Evolutionary conservation across 2,329 filamentous ascomycete genomes (phyloP).

Genomic region (Aspergillus sergii): DNA sequence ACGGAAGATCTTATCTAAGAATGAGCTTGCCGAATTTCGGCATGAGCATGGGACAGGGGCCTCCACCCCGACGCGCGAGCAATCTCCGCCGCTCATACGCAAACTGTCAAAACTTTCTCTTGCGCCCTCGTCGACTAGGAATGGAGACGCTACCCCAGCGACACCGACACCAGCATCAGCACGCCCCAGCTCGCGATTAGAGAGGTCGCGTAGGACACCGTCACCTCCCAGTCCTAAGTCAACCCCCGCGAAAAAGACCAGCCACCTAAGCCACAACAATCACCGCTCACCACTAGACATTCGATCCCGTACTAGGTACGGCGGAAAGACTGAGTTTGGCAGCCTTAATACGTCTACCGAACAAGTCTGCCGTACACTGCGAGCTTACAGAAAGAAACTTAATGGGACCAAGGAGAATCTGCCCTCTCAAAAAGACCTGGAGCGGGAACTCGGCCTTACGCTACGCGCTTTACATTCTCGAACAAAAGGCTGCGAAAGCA

Average conservation of each 20-base stretch:
- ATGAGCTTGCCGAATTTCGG: slow-evolving; percentile 79
- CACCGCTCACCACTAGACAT: slow-evolving; percentile 55
- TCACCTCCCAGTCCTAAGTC: slow-evolving; percentile 44
- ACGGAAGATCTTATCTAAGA: slow-evolving; percentile 81
- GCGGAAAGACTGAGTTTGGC: slow-evolving; percentile 46
- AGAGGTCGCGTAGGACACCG: slow-evolving; percentile 37
- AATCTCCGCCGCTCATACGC: slow-evolving; percentile 55
- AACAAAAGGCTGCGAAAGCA: slow-evolving; percentile 30
- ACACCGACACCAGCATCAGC: slow-evolving; percentile 35
- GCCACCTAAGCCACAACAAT: slow-evolving; percentile 32
- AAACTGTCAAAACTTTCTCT: slow-evolving; percentile 58
- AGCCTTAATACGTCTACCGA: slow-evolving; percentile 58
- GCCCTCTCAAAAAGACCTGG: slow-evolving; percentile 56
- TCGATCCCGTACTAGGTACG: slow-evolving; percentile 49
- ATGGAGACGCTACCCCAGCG: slow-evolving; percentile 29
- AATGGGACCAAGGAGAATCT: slow-evolving; percentile 51
- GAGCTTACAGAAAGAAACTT: slow-evolving; percentile 62
- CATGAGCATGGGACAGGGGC: slow-evolving; percentile 49
- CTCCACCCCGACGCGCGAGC: slow-evolving; percentile 47
- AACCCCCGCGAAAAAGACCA: slow-evolving; percentile 31
- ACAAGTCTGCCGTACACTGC: slow-evolving; percentile 59
- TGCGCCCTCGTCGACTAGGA: slow-evolving; percentile 38
- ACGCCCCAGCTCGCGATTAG: slow-evolving; percentile 28
- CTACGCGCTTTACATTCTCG: slow-evolving; percentile 37
- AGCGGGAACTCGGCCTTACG: slow-evolving; percentile 57